Percentiles rank a stretch among this genome's conserved stretches.
Conservation (phyloP, 169 alveolate species). For the Fabrea salina region DNA sequence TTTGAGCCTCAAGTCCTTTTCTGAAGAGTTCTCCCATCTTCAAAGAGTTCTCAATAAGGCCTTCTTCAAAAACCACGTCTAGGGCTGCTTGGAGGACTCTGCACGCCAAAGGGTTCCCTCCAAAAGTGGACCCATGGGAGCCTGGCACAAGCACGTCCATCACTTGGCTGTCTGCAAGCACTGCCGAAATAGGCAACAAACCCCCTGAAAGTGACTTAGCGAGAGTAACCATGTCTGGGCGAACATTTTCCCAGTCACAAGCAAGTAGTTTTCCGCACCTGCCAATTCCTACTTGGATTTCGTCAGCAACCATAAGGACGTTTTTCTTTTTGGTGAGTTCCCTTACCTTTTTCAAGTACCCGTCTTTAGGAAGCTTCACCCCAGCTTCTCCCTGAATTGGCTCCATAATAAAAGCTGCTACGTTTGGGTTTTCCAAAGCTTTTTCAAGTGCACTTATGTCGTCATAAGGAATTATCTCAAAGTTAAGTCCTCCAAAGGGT, state of each 20-base stretch:
- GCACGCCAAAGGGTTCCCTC: conserved; percentile 88
- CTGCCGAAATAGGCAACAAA: conserved; percentile 88
- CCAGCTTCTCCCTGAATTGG: conserved; percentile 96
- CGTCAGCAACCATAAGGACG: conserved; percentile 78
- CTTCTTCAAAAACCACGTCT: conserved; percentile 81
- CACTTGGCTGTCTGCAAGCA: conserved; percentile 82
- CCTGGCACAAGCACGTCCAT: conserved; percentile 90
- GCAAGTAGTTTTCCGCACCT: conserved; percentile 89
- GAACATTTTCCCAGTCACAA: conserved; percentile 65
- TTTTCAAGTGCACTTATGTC: conserved; percentile 59
- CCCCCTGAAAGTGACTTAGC: conserved; percentile 94
- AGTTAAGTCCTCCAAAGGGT: conserved; percentile 72
- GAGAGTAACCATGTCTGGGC: conserved; percentile 87
- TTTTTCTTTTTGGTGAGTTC: conserved; percentile 75
- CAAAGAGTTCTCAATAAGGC: conserved; percentile 81
- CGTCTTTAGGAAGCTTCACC: conserved; percentile 87
- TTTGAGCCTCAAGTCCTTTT: conserved; percentile 44
- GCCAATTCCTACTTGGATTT: conserved; percentile 91
- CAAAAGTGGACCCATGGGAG: conserved; percentile 91
- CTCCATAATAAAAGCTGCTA: conserved; percentile 88
- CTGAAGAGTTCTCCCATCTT: conserved; percentile 67
- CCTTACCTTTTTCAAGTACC: conserved; percentile 76
- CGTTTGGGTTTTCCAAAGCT: conserved; percentile 68
- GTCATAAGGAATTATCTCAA: conserved; percentile 50
- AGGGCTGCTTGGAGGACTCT: conserved; percentile 85